Evolutionary conservation across 2,329 filamentous ascomycete species (phyloP), one percentile per base, ranked within the genome.

Genomic region (Trichophyton schoenleinii): DNA sequence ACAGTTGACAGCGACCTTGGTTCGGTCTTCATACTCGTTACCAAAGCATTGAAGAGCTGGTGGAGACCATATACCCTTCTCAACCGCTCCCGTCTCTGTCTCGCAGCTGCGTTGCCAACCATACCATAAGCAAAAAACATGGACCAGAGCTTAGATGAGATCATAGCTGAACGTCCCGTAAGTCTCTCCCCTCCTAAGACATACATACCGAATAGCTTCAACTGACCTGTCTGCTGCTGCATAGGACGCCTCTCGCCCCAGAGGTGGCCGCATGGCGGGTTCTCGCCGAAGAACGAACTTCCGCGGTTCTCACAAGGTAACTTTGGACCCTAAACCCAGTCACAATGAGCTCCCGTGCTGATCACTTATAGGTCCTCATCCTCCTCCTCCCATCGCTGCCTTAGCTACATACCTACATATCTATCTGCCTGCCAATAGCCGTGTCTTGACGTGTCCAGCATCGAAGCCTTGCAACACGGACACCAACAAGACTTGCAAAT

Each of bases 271-370:
- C 65, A 63, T 62, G 41, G 64, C 66, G 55, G 62, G 63, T 55
- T 3, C 28, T 36, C 65, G 66, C 58, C 75, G 77, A 67, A 74
- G 78, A 62, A 72, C 76, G 71, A 79, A 79, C 55, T 87, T 88
- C 70, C 87, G 88, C 77, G 89, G 89, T 77, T 83, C 92, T 73
- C 91, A 87, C 91, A 95, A 95, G 90, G 90, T 92, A 13, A 38
- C 8, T 13, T 1, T 13, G 1, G 8, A 38, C 34, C 34, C 9
- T 38, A 38, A 9, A 9, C 9, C 34, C 34, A 4, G 34, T 38
- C 8, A 38, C 3, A 13, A 13, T 38, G 34, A 38, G 34, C 34
- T 38, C 34, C 8, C 34, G 11, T 38, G 34, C 34, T 38, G 34
- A 38, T 13, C 34, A 13, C 41, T n/a, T 60, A 61, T 67, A 77